Evolutionary conservation across 805 yeast genomes (phyloP).

Genomic region (Saccharomycopsis sp.): DNA sequence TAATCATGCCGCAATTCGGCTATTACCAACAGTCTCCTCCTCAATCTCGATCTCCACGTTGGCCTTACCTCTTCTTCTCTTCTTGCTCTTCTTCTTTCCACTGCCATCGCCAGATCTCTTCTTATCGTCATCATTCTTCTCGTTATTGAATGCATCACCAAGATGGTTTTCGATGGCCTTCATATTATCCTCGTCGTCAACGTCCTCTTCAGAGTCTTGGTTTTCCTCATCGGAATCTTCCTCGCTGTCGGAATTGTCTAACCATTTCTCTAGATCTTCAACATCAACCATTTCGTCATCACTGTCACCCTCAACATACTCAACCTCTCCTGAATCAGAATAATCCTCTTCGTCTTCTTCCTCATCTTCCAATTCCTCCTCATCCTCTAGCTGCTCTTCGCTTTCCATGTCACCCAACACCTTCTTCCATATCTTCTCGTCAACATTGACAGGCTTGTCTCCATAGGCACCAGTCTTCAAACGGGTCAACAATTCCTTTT

Average conservation of each 20-base stretch:
- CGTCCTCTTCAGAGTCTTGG: slow-evolving; percentile 1
- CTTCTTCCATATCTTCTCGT: slow-evolving; percentile 91
- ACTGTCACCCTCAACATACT: slow-evolving; percentile 84
- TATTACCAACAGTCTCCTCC: slow-evolving; percentile 6
- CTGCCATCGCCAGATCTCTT: background rate
- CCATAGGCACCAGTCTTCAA: slow-evolving; percentile 98
- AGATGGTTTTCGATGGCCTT: slow-evolving; percentile 14
- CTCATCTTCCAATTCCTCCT: slow-evolving; percentile 41
- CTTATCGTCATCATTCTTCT: slow-evolving; percentile 6
- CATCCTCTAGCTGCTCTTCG: slow-evolving; percentile 39
- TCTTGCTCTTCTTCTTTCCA: slow-evolving; percentile 11
- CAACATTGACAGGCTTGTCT: slow-evolving; percentile 94
- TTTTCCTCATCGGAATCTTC: background rate
- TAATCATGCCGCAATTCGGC: background rate
- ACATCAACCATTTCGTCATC: slow-evolving; percentile 86
- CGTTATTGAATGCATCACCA: slow-evolving; percentile 15
- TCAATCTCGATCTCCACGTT: slow-evolving; percentile 21
- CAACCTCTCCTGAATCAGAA: slow-evolving; percentile 69
- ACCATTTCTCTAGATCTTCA: slow-evolving; percentile 78
- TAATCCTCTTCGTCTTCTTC: slow-evolving; percentile 45
- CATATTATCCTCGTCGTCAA: slow-evolving; percentile 16
- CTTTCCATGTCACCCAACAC: slow-evolving; percentile 71
- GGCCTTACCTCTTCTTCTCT: slow-evolving; percentile 18
- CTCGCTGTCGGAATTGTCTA: slow-evolving; percentile 37
- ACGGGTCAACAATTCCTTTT: slow-evolving; percentile 89